These are phyloP conservation scores for Phytophthora macrochlamydospora DNA, from an alignment of 352 stramenopile genomes.

Conservation along the genomic window DNA sequence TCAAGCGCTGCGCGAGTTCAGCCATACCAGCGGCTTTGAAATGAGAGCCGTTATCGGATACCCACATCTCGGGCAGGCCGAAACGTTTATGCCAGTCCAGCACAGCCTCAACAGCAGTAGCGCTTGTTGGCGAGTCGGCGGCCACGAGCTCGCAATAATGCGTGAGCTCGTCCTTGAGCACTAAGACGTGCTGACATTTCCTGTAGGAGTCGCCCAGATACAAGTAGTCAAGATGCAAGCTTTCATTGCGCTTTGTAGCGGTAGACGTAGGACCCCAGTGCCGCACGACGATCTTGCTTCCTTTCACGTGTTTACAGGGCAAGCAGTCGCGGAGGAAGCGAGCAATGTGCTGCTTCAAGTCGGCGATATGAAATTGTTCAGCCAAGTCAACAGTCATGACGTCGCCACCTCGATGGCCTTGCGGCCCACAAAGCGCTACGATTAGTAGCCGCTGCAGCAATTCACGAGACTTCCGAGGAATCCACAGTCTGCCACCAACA, in stretches of 20 bases:
- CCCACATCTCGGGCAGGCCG: slow-evolving; percentile 6
- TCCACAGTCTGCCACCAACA: background rate
- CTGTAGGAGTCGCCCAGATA: slow-evolving; percentile 4
- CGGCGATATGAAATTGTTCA: background rate
- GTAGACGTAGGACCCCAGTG: slow-evolving; percentile 5
- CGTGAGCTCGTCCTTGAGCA: slow-evolving; percentile 16
- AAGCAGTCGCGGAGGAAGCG: background rate
- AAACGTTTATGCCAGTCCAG: slow-evolving; percentile 23
- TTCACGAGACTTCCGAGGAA: background rate
- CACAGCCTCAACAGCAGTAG: slow-evolving; percentile 3
- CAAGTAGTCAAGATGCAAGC: slow-evolving; percentile 15
- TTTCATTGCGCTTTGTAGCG: slow-evolving; percentile 7
- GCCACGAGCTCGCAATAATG: slow-evolving; percentile 13
- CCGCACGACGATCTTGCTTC: slow-evolving; percentile 1
- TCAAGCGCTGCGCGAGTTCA: slow-evolving; percentile 2
- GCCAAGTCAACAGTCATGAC: background rate
- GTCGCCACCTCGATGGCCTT: slow-evolving; percentile 13
- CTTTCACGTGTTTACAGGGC: slow-evolving; percentile 23
- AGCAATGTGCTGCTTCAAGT: background rate
- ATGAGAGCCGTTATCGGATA: slow-evolving; percentile 19
- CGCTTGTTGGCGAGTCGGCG: slow-evolving; percentile 11
- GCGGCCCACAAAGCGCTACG: slow-evolving; percentile 10
- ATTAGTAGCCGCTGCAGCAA: slow-evolving; percentile 4
- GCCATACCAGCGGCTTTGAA: slow-evolving; percentile 13
- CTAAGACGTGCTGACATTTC: background rate